Conservation (phyloP, 805 yeast species). For the Blastobotrys americana region DNA sequence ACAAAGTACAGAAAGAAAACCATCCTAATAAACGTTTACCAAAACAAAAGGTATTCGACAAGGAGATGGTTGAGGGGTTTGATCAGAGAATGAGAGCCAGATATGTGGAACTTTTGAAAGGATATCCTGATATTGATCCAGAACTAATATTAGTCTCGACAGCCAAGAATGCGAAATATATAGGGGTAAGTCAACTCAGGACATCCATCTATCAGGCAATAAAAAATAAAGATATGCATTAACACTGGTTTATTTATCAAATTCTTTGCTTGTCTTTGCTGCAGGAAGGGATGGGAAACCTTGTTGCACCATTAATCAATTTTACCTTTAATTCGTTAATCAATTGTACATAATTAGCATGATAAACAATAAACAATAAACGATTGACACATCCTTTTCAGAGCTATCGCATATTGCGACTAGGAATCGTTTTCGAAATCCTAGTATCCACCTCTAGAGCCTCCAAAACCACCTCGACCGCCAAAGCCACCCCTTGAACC, state of each 20-base stretch:
- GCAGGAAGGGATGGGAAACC: too few species aligned
- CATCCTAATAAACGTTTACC: conserved; percentile 3
- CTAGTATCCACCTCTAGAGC: conserved; percentile 20
- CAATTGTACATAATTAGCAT: conserved; percentile 2
- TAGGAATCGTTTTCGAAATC: neutral
- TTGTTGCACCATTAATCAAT: too few species aligned
- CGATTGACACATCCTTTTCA: too few species aligned
- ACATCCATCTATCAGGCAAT: conserved; percentile 18
- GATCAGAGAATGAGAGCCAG: conserved; percentile 5
- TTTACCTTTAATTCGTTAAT: too few species aligned
- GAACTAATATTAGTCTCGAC: conserved; percentile 4
- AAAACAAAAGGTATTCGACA: conserved; percentile 7
- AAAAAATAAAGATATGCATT: too few species aligned
- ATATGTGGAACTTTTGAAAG: conserved; percentile 6
- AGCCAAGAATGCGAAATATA: conserved; percentile 12
- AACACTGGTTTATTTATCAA: too few species aligned
- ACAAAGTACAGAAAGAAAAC: too few species aligned
- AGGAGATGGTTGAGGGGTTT: conserved; percentile 8
- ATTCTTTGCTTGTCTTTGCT: too few species aligned
- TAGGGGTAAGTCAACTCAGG: conserved; percentile 26
- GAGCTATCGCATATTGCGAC: too few species aligned
- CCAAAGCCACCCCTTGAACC: conserved; percentile 31
- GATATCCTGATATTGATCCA: conserved; percentile 5
- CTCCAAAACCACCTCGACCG: conserved; percentile 20
- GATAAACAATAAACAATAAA: neutral